phyloP scores from a whole-genome alignment of 2,329 filamentous ascomycete genomes.

The Penicillium sp. region DNA sequence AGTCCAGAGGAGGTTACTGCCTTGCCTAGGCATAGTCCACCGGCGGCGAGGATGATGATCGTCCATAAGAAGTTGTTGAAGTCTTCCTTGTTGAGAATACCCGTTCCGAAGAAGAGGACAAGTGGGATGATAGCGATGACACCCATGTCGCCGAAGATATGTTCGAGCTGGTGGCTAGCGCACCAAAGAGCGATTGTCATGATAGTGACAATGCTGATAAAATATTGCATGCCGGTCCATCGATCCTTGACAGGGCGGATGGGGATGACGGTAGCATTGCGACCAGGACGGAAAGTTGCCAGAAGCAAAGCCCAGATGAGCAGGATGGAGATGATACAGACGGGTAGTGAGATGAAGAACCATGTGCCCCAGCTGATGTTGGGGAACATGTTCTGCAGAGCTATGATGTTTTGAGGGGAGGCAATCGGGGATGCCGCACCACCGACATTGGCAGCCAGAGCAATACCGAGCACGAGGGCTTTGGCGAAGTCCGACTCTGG shows the following conservation, averaged over 20 bases:
- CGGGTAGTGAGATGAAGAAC: conserved; percentile 95
- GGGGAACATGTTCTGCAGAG: conserved; percentile 91
- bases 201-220: conserved; percentile 81
- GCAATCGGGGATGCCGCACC: conserved; percentile 96
- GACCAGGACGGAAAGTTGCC: conserved; percentile 79
- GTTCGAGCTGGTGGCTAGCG: conserved; percentile 82
- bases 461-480: conserved; percentile 91
- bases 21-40: conserved; percentile 88
- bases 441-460: conserved; percentile 90
- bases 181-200: conserved; percentile 91
- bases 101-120: conserved; percentile 93
- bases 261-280: conserved; percentile 84
- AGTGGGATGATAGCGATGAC: conserved; percentile 96
- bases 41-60: conserved; percentile 96
- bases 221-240: conserved; percentile 89
- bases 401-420: conserved; percentile 95
- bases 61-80: conserved; percentile 99
- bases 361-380: conserved; percentile 90
- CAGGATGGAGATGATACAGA: conserved; percentile 84
- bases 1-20: conserved; percentile 92
- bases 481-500: conserved; percentile 92
- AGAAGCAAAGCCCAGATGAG: conserved; percentile 88
- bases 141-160: conserved; percentile 94
- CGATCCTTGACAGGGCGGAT: conserved; percentile 86
- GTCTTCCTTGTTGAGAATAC: conserved; percentile 95